Evolutionary conservation across 768 basidiomycete species (phyloP).

Genomic region (Tremella fuciformis): DNA sequence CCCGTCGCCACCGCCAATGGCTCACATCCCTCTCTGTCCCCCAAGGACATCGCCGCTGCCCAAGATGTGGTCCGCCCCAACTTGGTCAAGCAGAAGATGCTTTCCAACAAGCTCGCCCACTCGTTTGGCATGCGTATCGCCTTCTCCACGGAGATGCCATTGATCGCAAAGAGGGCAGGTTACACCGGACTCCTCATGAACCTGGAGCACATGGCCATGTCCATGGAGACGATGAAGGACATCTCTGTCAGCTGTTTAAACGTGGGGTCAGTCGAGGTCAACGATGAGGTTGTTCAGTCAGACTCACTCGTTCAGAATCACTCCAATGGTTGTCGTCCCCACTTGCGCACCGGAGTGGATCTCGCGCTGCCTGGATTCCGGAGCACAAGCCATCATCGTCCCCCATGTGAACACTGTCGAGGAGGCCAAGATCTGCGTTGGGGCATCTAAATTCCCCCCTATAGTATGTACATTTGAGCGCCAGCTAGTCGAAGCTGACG

Average conservation of each 20-base stretch:
- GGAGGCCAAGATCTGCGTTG: conserved; percentile 22
- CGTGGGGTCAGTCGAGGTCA: conserved; percentile 22
- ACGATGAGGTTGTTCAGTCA: neutral
- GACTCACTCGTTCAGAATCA: conserved; percentile 12
- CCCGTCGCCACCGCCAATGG: neutral
- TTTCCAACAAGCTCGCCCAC: conserved; percentile 14
- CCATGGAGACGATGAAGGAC: conserved; percentile 22
- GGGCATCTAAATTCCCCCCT: conserved; percentile 23
- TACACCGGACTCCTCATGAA: conserved; percentile 27
- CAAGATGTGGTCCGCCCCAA: conserved; percentile 19
- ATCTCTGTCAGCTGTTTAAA: conserved; percentile 22
- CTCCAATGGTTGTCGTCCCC: conserved; percentile 28
- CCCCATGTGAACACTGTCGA: conserved; percentile 28
- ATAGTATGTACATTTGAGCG: conserved; percentile 7
- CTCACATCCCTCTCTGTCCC: neutral
- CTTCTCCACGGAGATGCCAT: conserved; percentile 27
- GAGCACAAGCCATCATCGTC: conserved; percentile 26
- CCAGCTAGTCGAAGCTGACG: neutral
- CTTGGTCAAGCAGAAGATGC: conserved; percentile 23
- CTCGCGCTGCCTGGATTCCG: conserved; percentile 26
- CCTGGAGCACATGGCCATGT: conserved; percentile 28
- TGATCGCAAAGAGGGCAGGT: conserved; percentile 24
- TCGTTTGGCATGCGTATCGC: conserved; percentile 24
- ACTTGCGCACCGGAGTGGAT: conserved; percentile 27
- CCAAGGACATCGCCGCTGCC: conserved; percentile 12